These are phyloP conservation scores for Endocalyx cinctus DNA, from an alignment of 2,329 filamentous ascomycete species.

Conservation along the genomic window DNA sequence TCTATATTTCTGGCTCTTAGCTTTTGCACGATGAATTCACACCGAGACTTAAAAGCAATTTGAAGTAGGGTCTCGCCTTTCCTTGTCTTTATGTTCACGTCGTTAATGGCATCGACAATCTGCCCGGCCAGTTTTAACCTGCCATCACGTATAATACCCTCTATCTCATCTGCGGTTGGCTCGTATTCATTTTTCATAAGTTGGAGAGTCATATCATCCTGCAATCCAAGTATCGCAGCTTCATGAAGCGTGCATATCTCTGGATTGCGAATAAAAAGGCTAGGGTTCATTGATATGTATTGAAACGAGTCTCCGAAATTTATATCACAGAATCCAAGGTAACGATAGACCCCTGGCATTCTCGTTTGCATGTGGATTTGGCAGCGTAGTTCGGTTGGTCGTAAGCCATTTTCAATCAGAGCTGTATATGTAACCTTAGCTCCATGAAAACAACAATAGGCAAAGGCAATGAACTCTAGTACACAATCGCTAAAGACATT, in stretches of 20 bases:
- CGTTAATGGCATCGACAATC: too few species aligned
- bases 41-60: too few species aligned
- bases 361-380: not conserved
- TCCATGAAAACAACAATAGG: not conserved
- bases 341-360: not conserved
- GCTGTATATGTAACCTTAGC: not conserved
- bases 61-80: too few species aligned
- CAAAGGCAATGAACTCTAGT: not conserved
- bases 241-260: not conserved
- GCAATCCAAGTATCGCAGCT: not conserved
- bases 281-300: too few species aligned
- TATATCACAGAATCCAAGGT: not conserved
- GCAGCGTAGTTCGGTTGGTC: not conserved
- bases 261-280: not conserved
- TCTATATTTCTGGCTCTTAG: not conserved
- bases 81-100: too few species aligned
- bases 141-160: not conserved
- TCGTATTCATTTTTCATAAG: not conserved
- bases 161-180: not conserved
- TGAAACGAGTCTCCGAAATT: too few species aligned
- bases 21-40: not conserved
- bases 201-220: not conserved
- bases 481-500: not conserved
- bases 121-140: too few species aligned
- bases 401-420: not conserved